Evolutionary conservation across 192 early-diverging fungal genomes (phyloP).

Genomic region (Spinellus fusiger): DNA sequence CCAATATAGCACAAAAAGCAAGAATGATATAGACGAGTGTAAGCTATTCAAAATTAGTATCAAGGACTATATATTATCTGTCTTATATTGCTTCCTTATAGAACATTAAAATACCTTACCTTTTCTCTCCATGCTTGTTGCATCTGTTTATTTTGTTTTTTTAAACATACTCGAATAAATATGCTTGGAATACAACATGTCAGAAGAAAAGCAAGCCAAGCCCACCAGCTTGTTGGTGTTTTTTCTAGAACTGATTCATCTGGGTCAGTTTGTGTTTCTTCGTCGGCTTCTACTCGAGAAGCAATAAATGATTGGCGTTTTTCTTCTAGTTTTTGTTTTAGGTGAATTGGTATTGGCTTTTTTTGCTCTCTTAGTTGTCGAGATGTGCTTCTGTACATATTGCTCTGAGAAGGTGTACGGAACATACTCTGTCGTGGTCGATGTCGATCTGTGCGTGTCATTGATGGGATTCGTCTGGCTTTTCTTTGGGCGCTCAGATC

Average conservation of each 20-base stretch:
- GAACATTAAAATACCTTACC: constrained; percentile 10
- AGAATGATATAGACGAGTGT: constrained; percentile 39
- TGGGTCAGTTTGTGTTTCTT: constrained; percentile 20
- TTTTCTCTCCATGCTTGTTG: constrained; percentile 55
- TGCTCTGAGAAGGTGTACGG: too few relatives aligned
- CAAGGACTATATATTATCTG: background rate
- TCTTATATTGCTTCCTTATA: background rate
- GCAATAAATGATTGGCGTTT: too few relatives aligned
- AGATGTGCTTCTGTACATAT: too few relatives aligned
- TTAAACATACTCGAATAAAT: constrained; percentile 35
- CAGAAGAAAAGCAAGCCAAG: constrained; percentile 31
- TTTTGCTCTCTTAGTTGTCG: too few relatives aligned
- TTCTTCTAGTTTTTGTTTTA: too few relatives aligned
- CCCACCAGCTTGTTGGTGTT: constrained; percentile 36
- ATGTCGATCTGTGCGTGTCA: too few relatives aligned
- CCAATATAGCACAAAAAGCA: constrained; percentile 30
- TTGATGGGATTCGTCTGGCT: too few relatives aligned
- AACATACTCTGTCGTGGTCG: too few relatives aligned
- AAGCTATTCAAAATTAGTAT: constrained; percentile 19
- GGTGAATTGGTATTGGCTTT: too few relatives aligned
- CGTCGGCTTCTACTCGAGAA: background rate
- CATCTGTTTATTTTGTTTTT: constrained; percentile 31
- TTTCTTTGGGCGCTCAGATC: too few relatives aligned
- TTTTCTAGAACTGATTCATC: constrained; percentile 12
- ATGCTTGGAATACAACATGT: constrained; percentile 41